A percentile compares a stretch with the other conserved stretches of the same genome.
Evolutionary conservation across 345 rosid species (phyloP).

Genomic region (Adansonia digitata): DNA sequence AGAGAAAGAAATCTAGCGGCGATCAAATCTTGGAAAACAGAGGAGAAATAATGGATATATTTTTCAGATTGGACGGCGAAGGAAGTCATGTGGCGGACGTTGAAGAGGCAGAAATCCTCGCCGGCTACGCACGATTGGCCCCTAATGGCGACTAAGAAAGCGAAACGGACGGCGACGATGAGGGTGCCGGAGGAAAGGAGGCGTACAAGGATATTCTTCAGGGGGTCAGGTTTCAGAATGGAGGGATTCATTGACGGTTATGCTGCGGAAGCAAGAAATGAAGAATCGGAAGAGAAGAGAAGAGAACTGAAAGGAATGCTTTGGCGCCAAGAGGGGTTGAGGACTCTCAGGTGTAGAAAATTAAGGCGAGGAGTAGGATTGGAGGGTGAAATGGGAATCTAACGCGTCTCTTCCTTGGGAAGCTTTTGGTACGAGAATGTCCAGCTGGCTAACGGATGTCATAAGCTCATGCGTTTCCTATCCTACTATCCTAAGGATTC

Average conservation of each 20-base stretch:
- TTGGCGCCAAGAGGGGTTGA: slow-evolving; percentile 12
- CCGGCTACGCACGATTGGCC: slow-evolving; percentile 56
- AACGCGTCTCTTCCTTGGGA: background rate
- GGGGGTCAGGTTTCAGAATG: slow-evolving; percentile 32
- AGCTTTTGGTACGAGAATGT: background rate
- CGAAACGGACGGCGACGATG: slow-evolving; percentile 48
- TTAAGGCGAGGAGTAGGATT: background rate
- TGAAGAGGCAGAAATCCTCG: slow-evolving; percentile 55
- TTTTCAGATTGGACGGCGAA: background rate
- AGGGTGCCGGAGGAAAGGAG: slow-evolving; percentile 42
- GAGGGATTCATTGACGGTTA: slow-evolving; percentile 13
- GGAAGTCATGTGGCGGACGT: slow-evolving; percentile 10
- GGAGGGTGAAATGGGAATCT: background rate
- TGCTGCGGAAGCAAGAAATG: background rate
- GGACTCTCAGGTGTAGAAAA: background rate
- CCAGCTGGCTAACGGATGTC: background rate
- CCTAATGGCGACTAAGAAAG: slow-evolving; percentile 49
- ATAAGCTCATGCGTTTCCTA: background rate
- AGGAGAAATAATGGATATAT: slow-evolving; percentile 39
- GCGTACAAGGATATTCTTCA: slow-evolving; percentile 46
- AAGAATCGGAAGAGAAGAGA: background rate
- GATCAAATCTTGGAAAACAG: slow-evolving; percentile 52
- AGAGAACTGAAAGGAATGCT: background rate
- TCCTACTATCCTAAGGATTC: too few relatives aligned
- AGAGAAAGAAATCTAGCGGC: slow-evolving; percentile 46